Evolutionary conservation across 140 eudicot genomes (phyloP).

Genomic region (Cichorium intybus): DNA sequence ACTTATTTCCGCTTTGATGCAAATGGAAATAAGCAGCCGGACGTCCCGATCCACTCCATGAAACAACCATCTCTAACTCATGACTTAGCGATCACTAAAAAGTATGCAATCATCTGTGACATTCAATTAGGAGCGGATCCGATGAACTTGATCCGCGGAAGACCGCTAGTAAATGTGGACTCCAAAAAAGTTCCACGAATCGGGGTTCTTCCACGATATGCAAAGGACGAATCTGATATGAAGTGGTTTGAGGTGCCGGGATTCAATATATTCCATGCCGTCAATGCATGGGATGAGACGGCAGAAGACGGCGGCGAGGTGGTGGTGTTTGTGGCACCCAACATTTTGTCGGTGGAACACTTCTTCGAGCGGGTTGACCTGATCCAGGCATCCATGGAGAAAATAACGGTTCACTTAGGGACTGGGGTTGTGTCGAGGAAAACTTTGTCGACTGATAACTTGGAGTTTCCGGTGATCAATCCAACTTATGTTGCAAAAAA

Average conservation of each 20-base stretch:
- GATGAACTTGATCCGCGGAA: neutral
- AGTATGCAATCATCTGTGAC: neutral
- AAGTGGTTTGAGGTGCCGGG: neutral
- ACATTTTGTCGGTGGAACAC: conserved; percentile 8
- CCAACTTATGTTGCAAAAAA: conserved; percentile 1
- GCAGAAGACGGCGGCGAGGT: neutral
- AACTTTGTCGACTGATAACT: neutral
- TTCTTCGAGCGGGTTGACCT: neutral
- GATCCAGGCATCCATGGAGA: conserved; percentile 6
- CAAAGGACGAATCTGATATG: neutral
- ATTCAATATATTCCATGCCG: neutral
- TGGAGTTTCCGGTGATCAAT: conserved; percentile 13
- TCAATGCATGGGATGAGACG: neutral
- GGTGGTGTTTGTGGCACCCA: conserved; percentile 19
- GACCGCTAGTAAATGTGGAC: neutral
- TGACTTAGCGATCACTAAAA: neutral
- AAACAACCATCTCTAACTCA: neutral
- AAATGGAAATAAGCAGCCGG: conserved; percentile 37
- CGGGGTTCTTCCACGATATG: neutral
- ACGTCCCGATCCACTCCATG: conserved; percentile 49
- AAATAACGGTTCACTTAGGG: neutral
- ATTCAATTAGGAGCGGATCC: neutral
- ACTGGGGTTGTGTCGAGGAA: neutral
- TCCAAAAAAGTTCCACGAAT: neutral
- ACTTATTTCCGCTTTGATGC: conserved; percentile 41